Base-by-base conservation (phyloP, 1,139 yeast genomes). In the Zhuliangozyma blackwelliae region DNA sequence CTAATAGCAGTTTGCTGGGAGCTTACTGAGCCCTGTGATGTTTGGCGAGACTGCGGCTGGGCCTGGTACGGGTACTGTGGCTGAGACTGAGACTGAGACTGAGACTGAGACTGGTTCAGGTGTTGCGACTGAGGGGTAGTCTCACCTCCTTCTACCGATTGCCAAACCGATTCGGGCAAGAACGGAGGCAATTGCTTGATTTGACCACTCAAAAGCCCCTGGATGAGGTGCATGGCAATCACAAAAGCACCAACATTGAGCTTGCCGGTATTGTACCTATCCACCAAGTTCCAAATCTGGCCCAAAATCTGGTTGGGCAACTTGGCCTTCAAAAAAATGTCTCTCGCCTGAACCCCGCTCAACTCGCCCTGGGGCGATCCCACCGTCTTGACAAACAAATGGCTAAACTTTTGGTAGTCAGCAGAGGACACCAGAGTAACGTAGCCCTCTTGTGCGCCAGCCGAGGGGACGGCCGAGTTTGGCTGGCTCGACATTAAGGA, bases 151-250 rank as follows among this genome's bases (percentile, higher is more conserved):
- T 44, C 48, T n/a, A 65, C 76, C 23, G 81, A 70, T 46, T 72
- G 75, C 90, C 95, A 81, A 40, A 82, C 57, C 30, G 68, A 64
- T 37, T 75, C 79, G 1, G 97, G 90, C 40, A 92, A 63, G 25
- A 70, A 62, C 1, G 79, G 67, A 5, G 98, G 97, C 40, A 88
- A 65, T 40, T 77, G 77, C 40, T 72, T 73, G 47, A 86, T 65
- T 6, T 77, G 52, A n/a, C 89, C 85, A 52, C 79, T 77, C 54
- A 88, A 67, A 32, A 82, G 65, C 37, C 89, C 82, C 58, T 90
- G 97, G 44, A 94, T 87, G 54, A 94, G 72, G 61, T 87, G 95
- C 98, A 94, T 92, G 7, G 98, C 97, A 49, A 92, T 76, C 28
- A 87, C 77, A 52, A 94, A 92, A 50, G 87, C 90, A 19, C 80